Evolutionary conservation across 768 basidiomycete species (phyloP), one percentile per base, ranked within the genome.

Genomic region (Hygrocybe coccinea): DNA sequence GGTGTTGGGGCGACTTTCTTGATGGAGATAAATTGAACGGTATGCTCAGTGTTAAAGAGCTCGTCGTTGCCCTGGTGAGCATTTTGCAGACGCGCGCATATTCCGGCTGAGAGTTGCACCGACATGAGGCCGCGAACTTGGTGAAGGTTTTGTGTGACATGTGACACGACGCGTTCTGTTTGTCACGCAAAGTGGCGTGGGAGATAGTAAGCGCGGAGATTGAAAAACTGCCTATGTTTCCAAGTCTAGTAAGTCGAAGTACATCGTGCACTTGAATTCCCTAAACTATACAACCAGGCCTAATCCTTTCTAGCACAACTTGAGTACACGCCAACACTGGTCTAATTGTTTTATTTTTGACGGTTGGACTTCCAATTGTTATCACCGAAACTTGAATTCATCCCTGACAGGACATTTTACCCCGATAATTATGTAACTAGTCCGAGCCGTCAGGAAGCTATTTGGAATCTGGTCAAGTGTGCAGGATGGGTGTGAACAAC

Each of bases 1-100:
- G 66, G 60, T 8, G 67, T 66, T 47, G 69, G 65, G 5, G 74
- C 62, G 38, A 97, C 86, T 66, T 85, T 85, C 71, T 92, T 95
- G 59, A 93, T 81, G 38, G 85, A 88, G 47, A 97, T 80, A 44
- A 95, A 71, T 64, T 97, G 95, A 0, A 97, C 72, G 15, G 81
- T 79, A 61, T 82, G 79, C 33, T 72, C 65, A 3, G 66, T 59
- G 34, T 71, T 71, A 52, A 80, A 79, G n/a, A 78, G 65, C 6
- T 69, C 68, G 0, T 67, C 64, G 49, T 83, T 80, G 11, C 71
- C 67, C 14, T 75, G 73, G n/a, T 67, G 64, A 1, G 81, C 73
- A 39, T 69, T 70, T 54, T 75, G 69, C 47, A 89, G 76, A 4
- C 75, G 76, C 24, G 62, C 48, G 62, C 81, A 83, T 36, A 83